A percentile compares a stretch with the other conserved stretches of the same genome.
These are phyloP conservation scores for Psophocarpus tetragonolobus DNA, from an alignment of 306 rosid species.

Conservation along the genomic window DNA sequence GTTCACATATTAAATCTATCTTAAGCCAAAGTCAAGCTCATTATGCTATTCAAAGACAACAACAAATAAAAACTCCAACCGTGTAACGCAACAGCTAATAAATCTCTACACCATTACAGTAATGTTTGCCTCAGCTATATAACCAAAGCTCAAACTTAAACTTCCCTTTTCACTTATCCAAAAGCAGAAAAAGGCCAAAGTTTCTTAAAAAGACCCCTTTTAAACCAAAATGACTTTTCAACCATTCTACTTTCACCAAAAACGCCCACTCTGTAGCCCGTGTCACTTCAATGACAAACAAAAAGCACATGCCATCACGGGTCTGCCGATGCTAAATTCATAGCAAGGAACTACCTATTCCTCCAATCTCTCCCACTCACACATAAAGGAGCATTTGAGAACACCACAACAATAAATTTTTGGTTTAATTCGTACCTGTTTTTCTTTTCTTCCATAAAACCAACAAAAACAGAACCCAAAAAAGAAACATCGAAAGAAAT, in stretches of 20 bases:
- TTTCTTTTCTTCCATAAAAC: too few relatives aligned
- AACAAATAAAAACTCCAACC: neutral
- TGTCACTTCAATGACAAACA: neutral
- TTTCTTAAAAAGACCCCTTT: neutral
- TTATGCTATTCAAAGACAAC: neutral
- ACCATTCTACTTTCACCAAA: neutral
- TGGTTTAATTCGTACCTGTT: too few relatives aligned
- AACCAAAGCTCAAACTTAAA: conserved; percentile 5
- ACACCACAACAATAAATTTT: neutral
- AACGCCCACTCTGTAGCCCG: neutral
- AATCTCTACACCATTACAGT: neutral
- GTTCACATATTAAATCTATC: neutral
- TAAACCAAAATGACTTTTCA: neutral
- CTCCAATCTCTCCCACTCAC: neutral
- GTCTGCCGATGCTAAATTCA: neutral
- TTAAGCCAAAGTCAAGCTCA: neutral
- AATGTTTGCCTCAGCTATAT: neutral
- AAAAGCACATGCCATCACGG: neutral
- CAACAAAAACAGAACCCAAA: neutral
- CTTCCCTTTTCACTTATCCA: neutral
- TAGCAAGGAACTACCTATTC: neutral
- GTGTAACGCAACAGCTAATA: neutral
- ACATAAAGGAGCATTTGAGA: neutral
- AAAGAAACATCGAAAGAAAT: too few relatives aligned
- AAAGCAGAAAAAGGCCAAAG: neutral